Base-by-base conservation (phyloP, 1,284 basidiomycete genomes). In the Trichosporon coremiiforme region DNA sequence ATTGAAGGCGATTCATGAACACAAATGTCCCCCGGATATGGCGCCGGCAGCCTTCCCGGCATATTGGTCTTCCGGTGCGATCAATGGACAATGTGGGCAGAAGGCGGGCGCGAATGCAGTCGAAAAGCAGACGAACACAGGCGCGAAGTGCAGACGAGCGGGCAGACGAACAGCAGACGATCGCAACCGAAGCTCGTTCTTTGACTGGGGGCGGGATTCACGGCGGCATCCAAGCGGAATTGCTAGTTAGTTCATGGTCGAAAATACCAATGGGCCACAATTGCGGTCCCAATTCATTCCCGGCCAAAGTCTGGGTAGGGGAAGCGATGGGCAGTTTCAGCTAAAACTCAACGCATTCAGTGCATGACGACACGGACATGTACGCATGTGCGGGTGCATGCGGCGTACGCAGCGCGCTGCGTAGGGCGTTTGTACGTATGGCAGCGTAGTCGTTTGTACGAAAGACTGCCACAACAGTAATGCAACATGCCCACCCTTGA, bases 241-340 rank as follows among this genome's bases (percentile, higher is more conserved):
- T 53, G 50, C 15, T 1, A 17, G 50, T 22, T 31, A 10, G 55
- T 15, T 10, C 12, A 13, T 33, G 41, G 41, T 13, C 9, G 25
- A 25, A 38, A 38, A 38, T 38, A 38, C 36, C 36, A 38, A 38
- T 38, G 36, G 57, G 35, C 57, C 57, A 31, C 29, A 62, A 62
- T 33, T 33, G 29, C 29, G 29, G 57, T 62, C 29, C 57, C 57
- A 62, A 62, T 62, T 62, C 15, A 62, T 33, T 2, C 15, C 57
- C 13, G 29, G 6, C 12, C 57, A 8, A 25, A 62, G 17, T n/a
- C 31, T 62, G 57, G 57, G 57, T 35, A 62, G 57, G 57, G 57
- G 57, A 62, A 62, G 57, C 35, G 57, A 62, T 62, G 29, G 31
- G 29, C 57, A 62, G 57, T 62, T 62, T 62, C 57, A 62, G 13